Evolutionary conservation across 1,284 basidiomycete genomes (phyloP), one percentile per base, ranked within the genome.

Genomic region (Pseudozyma thailandica): DNA sequence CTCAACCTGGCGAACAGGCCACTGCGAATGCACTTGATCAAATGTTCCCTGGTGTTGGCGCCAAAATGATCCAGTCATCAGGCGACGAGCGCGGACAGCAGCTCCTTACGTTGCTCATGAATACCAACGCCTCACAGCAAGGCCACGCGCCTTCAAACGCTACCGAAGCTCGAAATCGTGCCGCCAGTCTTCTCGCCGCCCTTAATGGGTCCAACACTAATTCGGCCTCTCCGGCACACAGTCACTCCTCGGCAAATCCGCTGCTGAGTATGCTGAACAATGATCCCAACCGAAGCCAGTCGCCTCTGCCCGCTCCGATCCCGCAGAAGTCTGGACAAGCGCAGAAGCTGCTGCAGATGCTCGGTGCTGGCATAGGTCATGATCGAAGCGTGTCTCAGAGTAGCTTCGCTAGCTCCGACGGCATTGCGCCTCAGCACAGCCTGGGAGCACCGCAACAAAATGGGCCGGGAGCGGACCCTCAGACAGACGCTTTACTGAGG

Each of bases 311-410:
- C 13, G 77, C 77, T 20, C 77, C 75, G 10, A 28, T 46, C 12
- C 69, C 75, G 27, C 65, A 75, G 28, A 78, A 77, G 57, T 68
- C 61, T 6, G 59, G 62, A 9, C 74, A 75, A 51, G 61, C 69
- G 6, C 66, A 70, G 30, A 77, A 71, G 44, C 51, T 78, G 41
- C 52, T 78, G 44, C 60, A 77, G 50, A 66, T 78, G 68, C 65
- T 78, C 51, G 66, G 72, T 46, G 44, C 63, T 15, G 51, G 66
- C 3, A n/a, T 25, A 30, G 54, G 59, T 7, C 64, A 73, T 43
- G 57, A 63, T 28, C 58, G 59, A 37, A 53, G 55, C 21, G 16
- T 54, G 23, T 68, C 70, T 15, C 63, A 72, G 47, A 58, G 58
- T 42, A 72, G 63, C 53, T 47, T 66, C 48, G 53, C 55, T 13